Base-by-base conservation (phyloP, 331 rosid species). In the Malus hybrid region DNA sequence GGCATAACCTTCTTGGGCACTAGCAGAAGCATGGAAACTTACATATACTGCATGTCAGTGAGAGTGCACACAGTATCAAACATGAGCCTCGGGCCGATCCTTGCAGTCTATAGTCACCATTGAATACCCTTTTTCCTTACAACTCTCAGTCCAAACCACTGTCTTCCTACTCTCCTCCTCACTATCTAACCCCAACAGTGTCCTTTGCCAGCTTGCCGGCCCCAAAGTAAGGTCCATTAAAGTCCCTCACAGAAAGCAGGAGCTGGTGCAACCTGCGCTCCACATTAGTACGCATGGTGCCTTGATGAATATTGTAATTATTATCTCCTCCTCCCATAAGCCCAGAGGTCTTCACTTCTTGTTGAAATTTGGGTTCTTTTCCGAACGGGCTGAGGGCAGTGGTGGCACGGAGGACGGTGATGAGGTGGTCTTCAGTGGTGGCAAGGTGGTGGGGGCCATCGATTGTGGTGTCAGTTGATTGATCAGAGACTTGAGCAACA, bases 61-160 rank as follows among this genome's bases (percentile, higher is more conserved):
- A 92, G 87, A 27, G 93, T 92, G 80, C 96, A 92, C 4, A 90
- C 90, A 1, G 90, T 78, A 71, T 92, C 97, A 44, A 92, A 89
- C 97, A 92, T 88, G 65, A 92, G 93, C 71, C 86, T 87, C 5
- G 91, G 86, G 84, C 68, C 95, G 74, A 63, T 92, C 97, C 80
- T 85, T 85, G n/a, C 90, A 82, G 54, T 88, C 87, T 14, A 92
- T 82, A 50, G 67, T 86, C 50, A 88, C 90, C 27, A 92, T 82
- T 0, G 88, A 86, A 54, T 92, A 92, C 24, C 83, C 84, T 24
- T 87, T 89, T 73, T 88, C 86, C 18, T 88, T 77, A 11, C 97
- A 92, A 24, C 91, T 85, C 67, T 88, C 90, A 10, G 85, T 82
- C 14, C 66, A 68, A 65, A 88, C 96, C 76, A 19, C 77, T 4